These are phyloP conservation scores for Vanilla planifolia DNA, from an alignment of 106 monocot species.

Conservation along the genomic window DNA sequence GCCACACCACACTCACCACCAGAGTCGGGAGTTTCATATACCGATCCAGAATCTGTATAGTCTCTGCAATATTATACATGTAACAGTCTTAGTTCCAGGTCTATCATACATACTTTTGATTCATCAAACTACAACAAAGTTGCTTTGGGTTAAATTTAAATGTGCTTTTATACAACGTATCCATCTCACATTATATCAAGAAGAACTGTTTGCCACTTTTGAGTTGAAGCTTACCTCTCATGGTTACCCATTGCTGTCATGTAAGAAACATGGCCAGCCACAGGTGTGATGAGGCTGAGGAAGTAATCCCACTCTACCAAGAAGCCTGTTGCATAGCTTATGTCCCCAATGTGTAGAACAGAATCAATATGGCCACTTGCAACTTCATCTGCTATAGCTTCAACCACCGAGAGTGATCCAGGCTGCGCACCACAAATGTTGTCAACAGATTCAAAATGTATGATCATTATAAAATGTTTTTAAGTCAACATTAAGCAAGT, in stretches of 20 bases:
- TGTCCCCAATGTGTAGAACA: constrained; percentile 66
- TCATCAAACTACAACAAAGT: no score
- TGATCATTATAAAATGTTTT: neutral
- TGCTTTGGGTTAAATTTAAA: no score
- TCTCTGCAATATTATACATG: constrained; percentile 27
- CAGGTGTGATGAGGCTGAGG: constrained; percentile 43
- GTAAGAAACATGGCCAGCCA: constrained; percentile 53
- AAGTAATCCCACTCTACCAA: constrained; percentile 72
- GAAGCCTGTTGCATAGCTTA: constrained; percentile 79
- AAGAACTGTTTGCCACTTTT: no score
- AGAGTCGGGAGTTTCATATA: constrained; percentile 54
- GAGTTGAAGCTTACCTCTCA: constrained; percentile 35
- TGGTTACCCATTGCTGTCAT: constrained; percentile 77
- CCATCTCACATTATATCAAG: no score
- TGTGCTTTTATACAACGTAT: no score
- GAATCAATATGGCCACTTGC: constrained; percentile 37
- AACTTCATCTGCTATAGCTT: constrained; percentile 41
- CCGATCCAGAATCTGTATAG: constrained; percentile 47
- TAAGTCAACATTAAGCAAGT: neutral
- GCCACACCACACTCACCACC: constrained; percentile 78
- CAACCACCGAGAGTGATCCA: constrained; percentile 54
- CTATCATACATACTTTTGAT: no score
- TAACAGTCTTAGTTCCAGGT: no score
- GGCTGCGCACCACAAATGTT: constrained; percentile 34
- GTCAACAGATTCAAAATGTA: neutral